These are phyloP conservation scores for Cymbopogon citratus DNA, from an alignment of 176 grass and related monocot genomes.

Conservation along the genomic window DNA sequence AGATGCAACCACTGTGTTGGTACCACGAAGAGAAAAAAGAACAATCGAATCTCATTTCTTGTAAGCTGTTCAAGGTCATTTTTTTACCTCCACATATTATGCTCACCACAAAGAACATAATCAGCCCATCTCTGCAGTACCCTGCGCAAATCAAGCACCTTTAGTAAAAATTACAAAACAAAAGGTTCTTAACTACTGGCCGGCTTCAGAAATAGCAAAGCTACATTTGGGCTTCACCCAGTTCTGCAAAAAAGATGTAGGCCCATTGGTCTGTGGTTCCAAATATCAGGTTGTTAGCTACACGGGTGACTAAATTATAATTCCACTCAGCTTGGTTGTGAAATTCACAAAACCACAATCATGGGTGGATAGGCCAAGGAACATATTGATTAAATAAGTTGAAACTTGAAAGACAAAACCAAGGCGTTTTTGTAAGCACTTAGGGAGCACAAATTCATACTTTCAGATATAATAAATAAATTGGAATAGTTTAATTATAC, in stretches of 20 bases:
- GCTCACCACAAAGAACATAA: slow-evolving; percentile 80
- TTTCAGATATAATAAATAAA: not conserved
- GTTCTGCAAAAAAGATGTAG: not conserved
- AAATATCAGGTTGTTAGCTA: not conserved
- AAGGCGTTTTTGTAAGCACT: slow-evolving; percentile 10
- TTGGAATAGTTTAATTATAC: slow-evolving; percentile 31
- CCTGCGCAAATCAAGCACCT: slow-evolving; percentile 36
- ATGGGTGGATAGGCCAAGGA: not conserved
- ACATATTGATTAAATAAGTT: not conserved
- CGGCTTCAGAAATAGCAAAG: not conserved
- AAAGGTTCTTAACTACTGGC: not conserved
- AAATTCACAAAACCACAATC: not conserved
- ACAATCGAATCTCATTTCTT: not conserved
- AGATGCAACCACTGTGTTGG: slow-evolving; percentile 17
- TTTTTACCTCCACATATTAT: slow-evolving; percentile 97
- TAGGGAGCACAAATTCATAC: not conserved
- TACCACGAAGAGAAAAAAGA: not conserved
- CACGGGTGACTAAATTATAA: slow-evolving; percentile 10
- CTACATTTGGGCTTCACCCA: not conserved
- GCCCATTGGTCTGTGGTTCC: not conserved
- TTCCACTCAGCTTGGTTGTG: not conserved
- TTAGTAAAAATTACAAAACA: not conserved
- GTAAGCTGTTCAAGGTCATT: slow-evolving; percentile 4
- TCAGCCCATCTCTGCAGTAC: slow-evolving; percentile 89
- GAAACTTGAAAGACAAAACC: not conserved